phyloP scores from a whole-genome alignment of 495 filamentous ascomycete genomes.

The Ramalina peruviana region DNA sequence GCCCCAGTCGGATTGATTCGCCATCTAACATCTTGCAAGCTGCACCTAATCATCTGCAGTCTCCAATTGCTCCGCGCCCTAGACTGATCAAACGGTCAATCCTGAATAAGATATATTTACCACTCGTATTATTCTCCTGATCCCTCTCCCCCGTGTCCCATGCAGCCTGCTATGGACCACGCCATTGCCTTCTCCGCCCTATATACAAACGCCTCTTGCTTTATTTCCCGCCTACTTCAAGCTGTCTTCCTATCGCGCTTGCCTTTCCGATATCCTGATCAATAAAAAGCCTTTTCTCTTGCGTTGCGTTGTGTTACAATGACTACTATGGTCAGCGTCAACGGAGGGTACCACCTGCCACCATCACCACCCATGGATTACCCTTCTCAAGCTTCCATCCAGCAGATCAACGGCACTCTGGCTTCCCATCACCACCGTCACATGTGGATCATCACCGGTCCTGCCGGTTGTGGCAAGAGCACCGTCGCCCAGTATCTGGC shows the following conservation, averaged over 20 bases:
- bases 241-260: neutral
- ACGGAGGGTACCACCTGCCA: constrained; percentile 19
- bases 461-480: constrained; percentile 91
- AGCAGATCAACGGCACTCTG: constrained; percentile 17
- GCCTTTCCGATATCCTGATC: neutral
- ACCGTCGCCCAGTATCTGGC: constrained; percentile 76
- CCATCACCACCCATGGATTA: constrained; percentile 14
- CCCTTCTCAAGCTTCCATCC: constrained; percentile 7
- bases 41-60: neutral
- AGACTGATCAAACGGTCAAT: neutral
- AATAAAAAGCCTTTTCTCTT: neutral
- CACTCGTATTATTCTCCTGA: neutral
- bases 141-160: neutral
- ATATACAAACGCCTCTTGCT: neutral
- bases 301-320: neutral
- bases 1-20: constrained; percentile 1
- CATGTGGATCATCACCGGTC: constrained; percentile 96
- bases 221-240: neutral
- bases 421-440: constrained; percentile 43
- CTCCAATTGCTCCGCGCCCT: neutral
- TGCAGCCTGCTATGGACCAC: neutral
- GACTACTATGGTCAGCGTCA: constrained; percentile 31
- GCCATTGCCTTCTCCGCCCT: neutral
- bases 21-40: neutral
- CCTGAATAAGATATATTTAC: neutral